Conservation (phyloP, 2,329 filamentous ascomycete species). For the Monosporascus ibericus region DNA sequence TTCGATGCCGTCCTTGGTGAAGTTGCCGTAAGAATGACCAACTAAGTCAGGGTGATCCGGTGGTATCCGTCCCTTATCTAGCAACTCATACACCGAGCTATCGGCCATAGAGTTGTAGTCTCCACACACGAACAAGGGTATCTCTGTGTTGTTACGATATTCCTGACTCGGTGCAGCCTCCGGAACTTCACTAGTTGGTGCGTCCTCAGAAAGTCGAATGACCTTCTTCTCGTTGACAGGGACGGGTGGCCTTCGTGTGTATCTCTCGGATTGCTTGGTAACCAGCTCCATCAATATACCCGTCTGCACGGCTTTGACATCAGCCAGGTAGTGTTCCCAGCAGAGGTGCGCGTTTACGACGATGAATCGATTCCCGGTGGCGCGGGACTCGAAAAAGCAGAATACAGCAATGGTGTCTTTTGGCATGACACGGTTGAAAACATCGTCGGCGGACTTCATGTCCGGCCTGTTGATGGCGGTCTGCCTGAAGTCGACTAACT, state of each 20-base stretch:
- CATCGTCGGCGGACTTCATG: conserved; percentile 95
- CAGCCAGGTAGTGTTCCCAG: conserved; percentile 85
- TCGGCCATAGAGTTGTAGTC: conserved; percentile 90
- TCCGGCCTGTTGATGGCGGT: conserved; percentile 91
- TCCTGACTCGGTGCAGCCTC: conserved; percentile 77
- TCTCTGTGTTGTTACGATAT: conserved; percentile 79
- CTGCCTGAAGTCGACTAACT: conserved; percentile 84
- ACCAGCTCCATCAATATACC: conserved; percentile 93
- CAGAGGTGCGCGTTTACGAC: conserved; percentile 91
- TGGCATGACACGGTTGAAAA: conserved; percentile 98
- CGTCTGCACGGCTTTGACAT: conserved; percentile 95
- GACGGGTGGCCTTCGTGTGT: conserved; percentile 65
- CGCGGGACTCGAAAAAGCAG: conserved; percentile 85
- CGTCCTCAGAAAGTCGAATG: conserved; percentile 40
- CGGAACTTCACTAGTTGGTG: conserved; percentile 46
- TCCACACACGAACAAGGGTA: conserved; percentile 85
- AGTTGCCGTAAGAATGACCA: conserved; percentile 82
- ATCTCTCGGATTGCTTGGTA: conserved; percentile 78
- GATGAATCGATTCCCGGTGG: conserved; percentile 85
- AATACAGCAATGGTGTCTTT: conserved; percentile 95
- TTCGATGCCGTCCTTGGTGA: conserved; percentile 85
- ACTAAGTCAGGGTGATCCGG: conserved; percentile 76
- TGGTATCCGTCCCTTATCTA: conserved; percentile 72
- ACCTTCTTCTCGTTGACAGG: conserved; percentile 71
- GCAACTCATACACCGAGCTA: conserved; percentile 86